Conservation (phyloP, 805 yeast genomes). For the Zygotorulaspora sp. region DNA sequence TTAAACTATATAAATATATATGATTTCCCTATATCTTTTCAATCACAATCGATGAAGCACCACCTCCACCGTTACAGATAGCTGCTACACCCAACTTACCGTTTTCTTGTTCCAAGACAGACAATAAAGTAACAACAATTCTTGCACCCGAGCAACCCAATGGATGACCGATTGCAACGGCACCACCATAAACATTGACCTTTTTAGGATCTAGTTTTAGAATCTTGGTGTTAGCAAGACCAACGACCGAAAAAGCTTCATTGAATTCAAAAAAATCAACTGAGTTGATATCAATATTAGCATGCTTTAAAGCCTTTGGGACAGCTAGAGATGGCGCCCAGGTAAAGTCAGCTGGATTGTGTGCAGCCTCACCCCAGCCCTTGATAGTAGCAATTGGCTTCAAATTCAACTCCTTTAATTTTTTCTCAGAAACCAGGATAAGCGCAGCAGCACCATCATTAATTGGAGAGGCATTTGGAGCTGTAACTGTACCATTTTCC, state of each 20-base stretch:
- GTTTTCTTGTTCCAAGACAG: constrained; percentile 76
- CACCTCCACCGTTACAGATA: constrained; percentile 99
- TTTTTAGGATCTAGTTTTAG: constrained; percentile 58
- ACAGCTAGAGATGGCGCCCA: constrained; percentile 93
- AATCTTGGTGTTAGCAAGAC: constrained; percentile 79
- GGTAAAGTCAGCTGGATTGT: constrained; percentile 90
- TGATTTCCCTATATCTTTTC: constrained; percentile 48
- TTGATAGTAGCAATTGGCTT: constrained; percentile 83
- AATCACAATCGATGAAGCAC: constrained; percentile 89
- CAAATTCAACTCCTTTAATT: constrained; percentile 78
- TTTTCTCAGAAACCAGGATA: constrained; percentile 75
- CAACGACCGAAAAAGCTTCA: constrained; percentile 97
- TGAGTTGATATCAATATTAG: constrained; percentile 56
- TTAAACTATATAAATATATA: neutral
- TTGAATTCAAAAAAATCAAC: constrained; percentile 92
- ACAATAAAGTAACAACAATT: constrained; percentile 78
- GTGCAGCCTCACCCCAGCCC: constrained; percentile 99
- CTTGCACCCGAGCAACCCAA: constrained; percentile 96
- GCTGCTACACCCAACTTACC: constrained; percentile 93
- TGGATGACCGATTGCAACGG: constrained; percentile 94
- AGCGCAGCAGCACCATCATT: constrained; percentile 99
- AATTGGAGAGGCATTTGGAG: constrained; percentile 92
- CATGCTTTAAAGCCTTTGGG: constrained; percentile 92
- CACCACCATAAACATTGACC: constrained; percentile 90
- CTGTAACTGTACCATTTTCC: constrained; percentile 94